Conservation (phyloP, 2,329 filamentous ascomycete genomes). For the Aspergillus versicolor region DNA sequence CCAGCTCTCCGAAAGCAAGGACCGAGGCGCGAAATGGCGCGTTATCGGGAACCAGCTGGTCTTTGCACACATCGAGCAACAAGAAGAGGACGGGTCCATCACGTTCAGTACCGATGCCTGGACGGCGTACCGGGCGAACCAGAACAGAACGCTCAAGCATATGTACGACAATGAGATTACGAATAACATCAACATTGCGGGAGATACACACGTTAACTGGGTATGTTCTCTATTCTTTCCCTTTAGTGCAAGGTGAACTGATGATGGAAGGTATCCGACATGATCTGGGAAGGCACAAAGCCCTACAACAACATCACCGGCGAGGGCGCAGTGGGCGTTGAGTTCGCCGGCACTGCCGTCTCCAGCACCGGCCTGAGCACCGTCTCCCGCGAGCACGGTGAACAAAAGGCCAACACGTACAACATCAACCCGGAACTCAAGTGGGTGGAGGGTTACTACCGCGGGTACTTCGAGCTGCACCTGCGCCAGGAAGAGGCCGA, state of each 20-base stretch:
- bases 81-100: slow-evolving; percentile 2
- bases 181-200: slow-evolving; percentile 72
- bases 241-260: background rate
- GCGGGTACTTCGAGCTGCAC: slow-evolving; percentile 69
- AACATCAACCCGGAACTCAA: slow-evolving; percentile 63
- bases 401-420: slow-evolving; percentile 15
- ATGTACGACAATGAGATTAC: slow-evolving; percentile 67
- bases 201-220: slow-evolving; percentile 69
- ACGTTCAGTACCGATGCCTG: slow-evolving; percentile 50
- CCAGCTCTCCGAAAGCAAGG: slow-evolving; percentile 56
- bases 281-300: slow-evolving; percentile 57
- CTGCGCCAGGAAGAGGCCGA: slow-evolving; percentile 57
- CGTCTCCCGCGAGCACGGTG: slow-evolving; percentile 49
- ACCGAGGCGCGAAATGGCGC: slow-evolving; percentile 68
- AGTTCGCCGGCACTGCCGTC: slow-evolving; percentile 68
- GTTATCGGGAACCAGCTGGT: slow-evolving; percentile 68
- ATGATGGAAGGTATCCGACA: slow-evolving; percentile 39
- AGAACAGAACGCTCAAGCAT: slow-evolving; percentile 67
- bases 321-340: slow-evolving; percentile 58
- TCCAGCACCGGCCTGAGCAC: slow-evolving; percentile 57
- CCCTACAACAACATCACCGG: slow-evolving; percentile 56
- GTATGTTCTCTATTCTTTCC: slow-evolving; percentile 29
- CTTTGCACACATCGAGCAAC: slow-evolving; percentile 15
- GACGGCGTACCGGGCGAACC: slow-evolving; percentile 68
- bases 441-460: slow-evolving; percentile 72